These are phyloP conservation scores for Rasamsonia emersonii DNA, from an alignment of 2,329 filamentous ascomycete genomes.

Conservation along the genomic window DNA sequence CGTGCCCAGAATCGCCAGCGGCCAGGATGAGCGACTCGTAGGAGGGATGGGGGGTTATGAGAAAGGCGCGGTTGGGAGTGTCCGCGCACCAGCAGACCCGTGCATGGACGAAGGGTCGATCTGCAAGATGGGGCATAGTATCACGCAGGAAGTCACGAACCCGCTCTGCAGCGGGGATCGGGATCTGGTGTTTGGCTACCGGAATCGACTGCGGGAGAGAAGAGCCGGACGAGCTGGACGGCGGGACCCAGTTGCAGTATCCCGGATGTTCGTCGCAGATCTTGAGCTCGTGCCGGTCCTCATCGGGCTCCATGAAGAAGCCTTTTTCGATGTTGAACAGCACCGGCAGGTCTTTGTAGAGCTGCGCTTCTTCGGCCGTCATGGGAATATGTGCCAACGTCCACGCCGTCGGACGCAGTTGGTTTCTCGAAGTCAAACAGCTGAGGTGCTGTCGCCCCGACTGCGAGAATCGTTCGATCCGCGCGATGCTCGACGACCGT, in stretches of 20 bases:
- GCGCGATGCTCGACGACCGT: constrained; percentile 30
- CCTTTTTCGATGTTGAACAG: constrained; percentile 41
- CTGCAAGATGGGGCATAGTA: constrained; percentile 45
- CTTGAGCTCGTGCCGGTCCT: constrained; percentile 29
- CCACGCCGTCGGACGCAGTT: constrained; percentile 40
- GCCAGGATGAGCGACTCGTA: constrained; percentile 38
- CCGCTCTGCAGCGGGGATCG: constrained; percentile 38
- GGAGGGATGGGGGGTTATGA: constrained; percentile 44
- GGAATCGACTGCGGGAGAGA: constrained; percentile 30
- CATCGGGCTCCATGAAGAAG: constrained; percentile 44
- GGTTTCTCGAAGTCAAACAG: constrained; percentile 39
- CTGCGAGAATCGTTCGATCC: constrained; percentile 34
- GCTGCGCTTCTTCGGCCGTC: constrained; percentile 35
- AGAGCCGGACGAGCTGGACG: constrained; percentile 16
- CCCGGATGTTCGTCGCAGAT: constrained; percentile 48
- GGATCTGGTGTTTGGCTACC: constrained; percentile 37
- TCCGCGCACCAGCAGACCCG: constrained; percentile 52
- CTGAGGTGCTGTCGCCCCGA: constrained; percentile 33
- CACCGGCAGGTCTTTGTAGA: constrained; percentile 43
- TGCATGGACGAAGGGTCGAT: constrained; percentile 43
- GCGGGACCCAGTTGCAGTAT: constrained; percentile 40
- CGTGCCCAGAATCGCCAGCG: constrained; percentile 43
- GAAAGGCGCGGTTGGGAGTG: constrained; percentile 45
- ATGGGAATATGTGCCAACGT: constrained; percentile 47
- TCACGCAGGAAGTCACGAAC: constrained; percentile 42